phyloP scores from a whole-genome alignment of 768 basidiomycete species.

The Leccinum obscurum region DNA sequence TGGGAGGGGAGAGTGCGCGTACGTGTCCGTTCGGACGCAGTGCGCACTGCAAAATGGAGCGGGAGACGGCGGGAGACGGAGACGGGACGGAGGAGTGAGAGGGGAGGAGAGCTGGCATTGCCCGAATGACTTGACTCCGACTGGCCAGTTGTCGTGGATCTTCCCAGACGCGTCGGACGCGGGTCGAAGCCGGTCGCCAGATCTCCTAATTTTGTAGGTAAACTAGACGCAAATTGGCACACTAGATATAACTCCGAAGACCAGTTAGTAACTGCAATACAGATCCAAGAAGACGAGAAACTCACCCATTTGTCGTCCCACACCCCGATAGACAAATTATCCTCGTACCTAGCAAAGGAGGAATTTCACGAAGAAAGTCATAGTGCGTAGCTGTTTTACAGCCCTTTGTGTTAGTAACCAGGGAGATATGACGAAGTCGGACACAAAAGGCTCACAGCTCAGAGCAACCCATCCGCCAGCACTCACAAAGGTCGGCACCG shows the following conservation, averaged over 20 bases:
- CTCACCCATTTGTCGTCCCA: conserved; percentile 22
- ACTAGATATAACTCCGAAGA: conserved; percentile 15
- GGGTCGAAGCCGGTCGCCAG: no score
- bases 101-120: no score
- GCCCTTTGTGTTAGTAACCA: background rate
- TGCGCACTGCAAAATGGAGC: no score
- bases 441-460: conserved; percentile 1
- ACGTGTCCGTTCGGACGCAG: no score
- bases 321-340: conserved; percentile 14
- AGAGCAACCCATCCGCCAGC: conserved; percentile 10
- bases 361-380: conserved; percentile 19
- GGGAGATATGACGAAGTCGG: background rate
- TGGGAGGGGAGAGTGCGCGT: no score
- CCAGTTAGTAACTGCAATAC: background rate
- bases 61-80: no score
- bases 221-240: conserved; percentile 9
- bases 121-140: no score
- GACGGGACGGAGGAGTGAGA: no score
- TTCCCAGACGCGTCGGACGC: no score
- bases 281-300: background rate
- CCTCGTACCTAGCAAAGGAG: conserved; percentile 16
- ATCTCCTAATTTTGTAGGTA: no score
- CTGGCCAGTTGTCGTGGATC: no score
- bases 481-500: conserved; percentile 15
- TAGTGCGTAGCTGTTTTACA: conserved; percentile 13